Evolutionary conservation across 176 grass and related monocot genomes (phyloP), one percentile per base, ranked within the genome.

Genomic region (Oropetium thomaeum): DNA sequence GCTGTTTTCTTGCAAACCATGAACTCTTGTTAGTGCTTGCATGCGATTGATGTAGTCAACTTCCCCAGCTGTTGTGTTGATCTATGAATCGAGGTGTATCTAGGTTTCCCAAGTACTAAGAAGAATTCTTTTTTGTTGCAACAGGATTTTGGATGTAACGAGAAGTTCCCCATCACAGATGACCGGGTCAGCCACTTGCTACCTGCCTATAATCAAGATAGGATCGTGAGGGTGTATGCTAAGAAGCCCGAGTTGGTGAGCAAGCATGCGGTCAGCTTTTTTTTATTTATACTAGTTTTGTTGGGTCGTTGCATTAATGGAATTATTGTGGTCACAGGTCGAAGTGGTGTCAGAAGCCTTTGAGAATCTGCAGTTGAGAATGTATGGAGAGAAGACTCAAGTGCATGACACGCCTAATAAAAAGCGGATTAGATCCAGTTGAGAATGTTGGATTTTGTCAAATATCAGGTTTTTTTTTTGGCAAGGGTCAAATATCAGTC

Each of bases 361-460:
- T 51, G 95, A 97, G 71, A 97, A 97, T 57, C 77, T 97, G 20
- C 95, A 97, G 48, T 0, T 97, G 76, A 84, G 65, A 40, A 92
- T 85, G 54, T 98, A 98, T 20, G 95, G 91, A 15, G 81, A 83
- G 25, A 98, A 98, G 85, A 82, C 85, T 38, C 95, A 98, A 43
- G 91, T 98, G 44, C 95, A 98, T 39, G 88, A 85, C 20, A 98
- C 89, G 4, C 95, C 95, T 26, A 90, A 89, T 75, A 93, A 93
- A 75, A 97, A 89, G 79, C 75, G 74, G 74, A 31, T 17, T 16
- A 81, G 85, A 12, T 73, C 23, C 7, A 66, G 44, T 68, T 87
- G 77, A 35, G 12, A 31, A 25, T n/a, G 10, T 30, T 23, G 7
- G 2, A 39, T 76, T 45, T 69, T 40, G 63, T 34, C 33, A 76